Percentiles rank a stretch among this genome's conserved stretches.
These are phyloP conservation scores for Stenocarpella maydis DNA, from an alignment of 2,329 filamentous ascomycete species.

Conservation along the genomic window DNA sequence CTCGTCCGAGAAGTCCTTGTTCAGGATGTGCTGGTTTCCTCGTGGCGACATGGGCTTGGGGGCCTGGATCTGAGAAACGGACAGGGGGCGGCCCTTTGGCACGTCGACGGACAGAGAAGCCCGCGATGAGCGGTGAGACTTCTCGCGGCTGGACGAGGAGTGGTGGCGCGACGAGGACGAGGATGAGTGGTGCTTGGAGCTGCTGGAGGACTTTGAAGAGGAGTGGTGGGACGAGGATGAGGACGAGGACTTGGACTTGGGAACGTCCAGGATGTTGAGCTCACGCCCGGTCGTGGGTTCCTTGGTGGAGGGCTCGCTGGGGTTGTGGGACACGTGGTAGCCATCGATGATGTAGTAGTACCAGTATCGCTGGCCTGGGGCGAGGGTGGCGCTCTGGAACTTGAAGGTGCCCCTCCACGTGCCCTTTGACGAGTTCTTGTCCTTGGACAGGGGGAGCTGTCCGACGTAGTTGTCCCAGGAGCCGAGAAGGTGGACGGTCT, in stretches of 20 bases:
- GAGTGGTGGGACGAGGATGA: conserved; percentile 55
- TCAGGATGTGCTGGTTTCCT: conserved; percentile 86
- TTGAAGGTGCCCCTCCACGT: conserved; percentile 97
- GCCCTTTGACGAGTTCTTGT: conserved; percentile 83
- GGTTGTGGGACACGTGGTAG: conserved; percentile 97
- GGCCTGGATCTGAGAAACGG: conserved; percentile 86
- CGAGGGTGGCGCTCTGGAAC: conserved; percentile 87
- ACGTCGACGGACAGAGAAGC: conserved; percentile 69
- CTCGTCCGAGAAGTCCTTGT: conserved; percentile 78
- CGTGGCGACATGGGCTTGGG: conserved; percentile 90
- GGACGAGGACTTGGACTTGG: conserved; percentile 61
- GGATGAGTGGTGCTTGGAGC: conserved; percentile 48
- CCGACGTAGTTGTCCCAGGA: conserved; percentile 98
- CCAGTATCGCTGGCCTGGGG: conserved; percentile 95
- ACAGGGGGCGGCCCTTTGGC: conserved; percentile 87
- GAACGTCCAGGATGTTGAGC: conserved; percentile 96
- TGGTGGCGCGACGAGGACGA: conserved; percentile 52
- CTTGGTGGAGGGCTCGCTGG: conserved; percentile 84
- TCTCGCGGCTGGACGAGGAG: conserved; percentile 44
- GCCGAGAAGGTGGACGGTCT: conserved; percentile 95
- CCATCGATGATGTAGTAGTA: conserved; percentile 99
- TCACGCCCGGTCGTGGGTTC: conserved; percentile 97
- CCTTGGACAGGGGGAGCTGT: conserved; percentile 93
- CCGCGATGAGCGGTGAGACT: conserved; percentile 52
- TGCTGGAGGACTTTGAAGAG: conserved; percentile 52